Percentiles rank a stretch among this genome's conserved stretches.
phyloP scores from a whole-genome alignment of 2,329 filamentous ascomycete species.

The Alternaria solani region DNA sequence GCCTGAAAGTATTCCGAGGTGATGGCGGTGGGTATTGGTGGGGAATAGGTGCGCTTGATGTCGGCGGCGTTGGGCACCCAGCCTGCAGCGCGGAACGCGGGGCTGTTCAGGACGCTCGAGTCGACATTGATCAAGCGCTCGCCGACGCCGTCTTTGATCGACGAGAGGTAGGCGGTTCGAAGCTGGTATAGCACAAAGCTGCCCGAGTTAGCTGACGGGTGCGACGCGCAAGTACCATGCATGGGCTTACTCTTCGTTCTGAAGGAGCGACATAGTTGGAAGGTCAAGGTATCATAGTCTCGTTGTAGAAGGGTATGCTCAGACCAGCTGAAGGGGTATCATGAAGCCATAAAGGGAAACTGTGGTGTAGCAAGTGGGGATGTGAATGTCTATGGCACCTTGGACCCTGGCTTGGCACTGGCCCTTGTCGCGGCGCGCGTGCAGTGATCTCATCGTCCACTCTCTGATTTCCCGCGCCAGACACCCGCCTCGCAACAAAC shows the following conservation, averaged over 20 bases:
- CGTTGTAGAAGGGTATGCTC: constrained; percentile 22
- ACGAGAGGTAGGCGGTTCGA: constrained; percentile 79
- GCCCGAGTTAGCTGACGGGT: constrained; percentile 29
- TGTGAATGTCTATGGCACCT: constrained; percentile 10
- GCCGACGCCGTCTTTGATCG: constrained; percentile 83
- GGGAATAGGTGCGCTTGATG: constrained; percentile 84
- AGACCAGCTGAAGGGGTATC: constrained; percentile 46
- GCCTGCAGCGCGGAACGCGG: constrained; percentile 82
- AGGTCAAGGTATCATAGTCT: constrained; percentile 28
- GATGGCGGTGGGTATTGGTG: constrained; percentile 82
- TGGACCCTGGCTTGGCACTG: constrained; percentile 34
- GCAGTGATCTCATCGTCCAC: constrained; percentile 25
- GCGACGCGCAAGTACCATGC: constrained; percentile 8
- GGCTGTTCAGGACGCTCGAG: constrained; percentile 78
- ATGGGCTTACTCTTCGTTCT: constrained; percentile 54
- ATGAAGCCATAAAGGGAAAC: constrained; percentile 16
- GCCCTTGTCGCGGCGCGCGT: constrained; percentile 20
- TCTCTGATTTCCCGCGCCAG: constrained; percentile 4
- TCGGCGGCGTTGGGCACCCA: constrained; percentile 78
- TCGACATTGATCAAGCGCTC: constrained; percentile 85
- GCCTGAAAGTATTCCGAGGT: constrained; percentile 87
- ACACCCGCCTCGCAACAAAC: constrained; percentile 1
- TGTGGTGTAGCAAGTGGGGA: constrained; percentile 15
- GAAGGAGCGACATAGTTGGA: constrained; percentile 53
- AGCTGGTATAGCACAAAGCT: constrained; percentile 85